phyloP scores from a whole-genome alignment of 192 early-diverging fungal species.

The Backusella parvicylindrica region DNA sequence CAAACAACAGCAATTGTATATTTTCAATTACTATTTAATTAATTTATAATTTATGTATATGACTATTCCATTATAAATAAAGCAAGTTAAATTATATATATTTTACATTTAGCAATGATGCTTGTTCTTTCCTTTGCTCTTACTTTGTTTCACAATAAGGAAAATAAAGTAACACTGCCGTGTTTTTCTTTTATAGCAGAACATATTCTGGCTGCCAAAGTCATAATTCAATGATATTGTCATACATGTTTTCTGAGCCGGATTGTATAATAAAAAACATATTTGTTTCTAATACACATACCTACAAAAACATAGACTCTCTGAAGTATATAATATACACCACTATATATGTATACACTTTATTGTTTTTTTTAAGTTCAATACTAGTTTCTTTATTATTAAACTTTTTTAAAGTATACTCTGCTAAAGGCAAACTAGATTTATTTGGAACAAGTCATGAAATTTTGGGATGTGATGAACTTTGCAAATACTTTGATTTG shows the following conservation, averaged over 20 bases:
- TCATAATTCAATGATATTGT: conserved; percentile 98
- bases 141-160: conserved; percentile 92
- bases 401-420: conserved; percentile 77
- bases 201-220: conserved; percentile 93
- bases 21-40: conserved; percentile 74
- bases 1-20: conserved; percentile 90
- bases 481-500: conserved; percentile 90
- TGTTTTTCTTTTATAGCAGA: conserved; percentile 88
- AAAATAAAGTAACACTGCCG: conserved; percentile 93
- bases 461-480: conserved; percentile 92
- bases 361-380: conserved; percentile 57
- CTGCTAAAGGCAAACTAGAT: conserved; percentile 73
- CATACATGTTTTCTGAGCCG: conserved; percentile 93
- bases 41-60: not conserved
- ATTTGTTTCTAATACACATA: conserved; percentile 93
- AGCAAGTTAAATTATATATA: not conserved
- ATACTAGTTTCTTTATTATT: conserved; percentile 92
- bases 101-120: conserved; percentile 81
- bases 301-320: conserved; percentile 47
- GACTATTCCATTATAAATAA: not conserved
- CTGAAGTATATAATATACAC: not conserved
- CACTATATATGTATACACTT: not conserved
- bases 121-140: conserved; percentile 94
- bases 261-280: conserved; percentile 97
- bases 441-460: conserved; percentile 72